Percentiles rank a stretch among this genome's conserved stretches.
phyloP scores from a whole-genome alignment of 2,329 filamentous ascomycete species.

The Colletotrichum gigasporum region DNA sequence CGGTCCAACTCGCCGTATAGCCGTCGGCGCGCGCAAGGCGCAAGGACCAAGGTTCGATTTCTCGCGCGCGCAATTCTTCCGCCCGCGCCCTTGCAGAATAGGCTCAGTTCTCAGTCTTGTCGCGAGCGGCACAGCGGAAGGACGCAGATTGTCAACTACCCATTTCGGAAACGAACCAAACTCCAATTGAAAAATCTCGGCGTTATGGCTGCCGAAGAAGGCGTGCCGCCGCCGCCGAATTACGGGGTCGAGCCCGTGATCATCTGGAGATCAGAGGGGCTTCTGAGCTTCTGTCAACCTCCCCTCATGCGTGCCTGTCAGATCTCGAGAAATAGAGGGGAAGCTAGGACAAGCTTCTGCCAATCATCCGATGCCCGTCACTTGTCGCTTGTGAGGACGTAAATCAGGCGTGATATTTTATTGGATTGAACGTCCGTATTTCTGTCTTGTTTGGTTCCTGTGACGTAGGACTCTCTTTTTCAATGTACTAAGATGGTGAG shows the following conservation, averaged over 20 bases:
- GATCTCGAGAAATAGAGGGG: neutral
- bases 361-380: neutral
- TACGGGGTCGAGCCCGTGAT: constrained; percentile 13
- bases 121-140: neutral
- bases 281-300: neutral
- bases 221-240: neutral
- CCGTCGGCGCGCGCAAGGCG: neutral
- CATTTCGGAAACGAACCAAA: neutral
- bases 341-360: neutral
- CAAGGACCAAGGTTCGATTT: too few relatives aligned
- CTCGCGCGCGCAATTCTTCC: constrained; percentile 4
- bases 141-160: neutral
- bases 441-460: too few relatives aligned
- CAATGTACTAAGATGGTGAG: too few relatives aligned
- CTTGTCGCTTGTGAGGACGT: neutral
- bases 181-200: constrained; percentile 11
- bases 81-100: neutral
- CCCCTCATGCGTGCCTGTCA: constrained; percentile 17
- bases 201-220: constrained; percentile 13
- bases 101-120: neutral
- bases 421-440: too few relatives aligned
- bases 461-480: too few relatives aligned
- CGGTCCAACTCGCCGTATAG: neutral
- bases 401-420: too few relatives aligned
- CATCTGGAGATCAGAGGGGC: constrained; percentile 24